Base-by-base conservation (phyloP, 2,329 filamentous ascomycete species). In the Huntiella moniliformis region DNA sequence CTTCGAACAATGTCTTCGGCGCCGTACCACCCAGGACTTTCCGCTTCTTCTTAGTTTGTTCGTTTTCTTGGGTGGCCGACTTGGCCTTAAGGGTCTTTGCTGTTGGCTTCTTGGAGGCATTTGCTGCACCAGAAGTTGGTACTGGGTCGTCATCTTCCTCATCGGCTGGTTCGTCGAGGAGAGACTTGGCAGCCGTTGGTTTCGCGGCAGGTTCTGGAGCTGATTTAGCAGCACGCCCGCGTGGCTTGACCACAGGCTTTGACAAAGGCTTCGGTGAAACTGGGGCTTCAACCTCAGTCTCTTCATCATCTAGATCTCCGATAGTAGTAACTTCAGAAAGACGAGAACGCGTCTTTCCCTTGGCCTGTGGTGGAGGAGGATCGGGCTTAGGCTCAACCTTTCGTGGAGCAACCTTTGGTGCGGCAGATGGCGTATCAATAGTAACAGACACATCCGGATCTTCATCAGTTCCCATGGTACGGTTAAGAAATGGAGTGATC, bases 401-500 rank as follows among this genome's bases (percentile, higher is more conserved):
- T 10, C 22, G 22, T 28, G 22, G 22, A 8, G 22, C 22, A 28
- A 42, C 22, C 15, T 48, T 45, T 17, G 38, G 10, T 11, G 7
- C 39, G 10, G 40, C 33, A 39, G 41, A 38, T n/a, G 40, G 18
- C 16, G 45, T 34, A 35, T 47, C 44, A 10, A 47, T 38, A 10
- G 34, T 22, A 28, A 47, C 36, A 15, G 44, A 39, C 32, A 47
- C 38, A 16, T 46, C 42, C 7, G 48, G 38, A 15, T 47, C 48
- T 12, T 47, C 48, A 4, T 78, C 50, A 69, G 57, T 4, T 60
- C 44, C 67, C 60, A 70, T 76, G 18, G 74, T 79, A 43, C 79
- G 76, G 60, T 87, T 93, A 51, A 96, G 67, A 65, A 93, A 95
- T 0, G 88, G 88, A 0, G 88, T 96, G 52, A 95, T 85, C 3